Base-by-base conservation (phyloP, 345 rosid species). In the Citrus inodora region DNA sequence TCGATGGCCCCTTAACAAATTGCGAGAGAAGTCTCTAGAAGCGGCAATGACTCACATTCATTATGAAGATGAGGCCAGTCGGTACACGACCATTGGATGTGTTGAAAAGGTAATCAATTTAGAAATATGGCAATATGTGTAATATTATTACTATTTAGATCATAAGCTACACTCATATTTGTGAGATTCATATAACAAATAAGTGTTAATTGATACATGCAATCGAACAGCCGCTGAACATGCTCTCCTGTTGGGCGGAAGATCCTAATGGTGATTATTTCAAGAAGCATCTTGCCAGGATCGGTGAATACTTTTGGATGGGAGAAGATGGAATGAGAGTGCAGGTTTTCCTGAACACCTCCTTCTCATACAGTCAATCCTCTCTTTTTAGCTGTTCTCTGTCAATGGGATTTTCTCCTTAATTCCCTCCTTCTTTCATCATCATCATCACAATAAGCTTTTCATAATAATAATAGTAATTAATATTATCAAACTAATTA, bases 191-290 rank as follows among this genome's bases (percentile, higher is more conserved):
- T 16, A 16, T 51, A 51, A 38, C 2, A 1, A 8, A 38, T 38
- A 35, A 5, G 42, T 51, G 55, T 51, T 53, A 17, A 53, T 17
- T 17, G 58, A 14, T 53, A 53, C 22, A 16, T 53, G 51, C 51
- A 17, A 53, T 53, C 21, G 7, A 5, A 53, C 65, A 87, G 85
- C 62, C 79, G 19, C 42, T 91, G 4, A 86, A 90, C 69, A 89
- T 85, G 92, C 87, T 92, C 51, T 87, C 91, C 76, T 92, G 93
- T 38, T 90, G 93, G 94, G 88, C 79, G 40, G 94, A 92, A 82
- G 90, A 92, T 82, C 90, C 93, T 1, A 55, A 90, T 4, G 87
- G 94, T 17, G 81, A 67, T 80, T 56, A 66, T 67, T 89, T 86
- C 69, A 89, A 90, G 80, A 89, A 87, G 78, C 93, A 90, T 75